These are phyloP conservation scores for Phalaenopsis equestris DNA, from an alignment of 106 monocot species.

Conservation along the genomic window DNA sequence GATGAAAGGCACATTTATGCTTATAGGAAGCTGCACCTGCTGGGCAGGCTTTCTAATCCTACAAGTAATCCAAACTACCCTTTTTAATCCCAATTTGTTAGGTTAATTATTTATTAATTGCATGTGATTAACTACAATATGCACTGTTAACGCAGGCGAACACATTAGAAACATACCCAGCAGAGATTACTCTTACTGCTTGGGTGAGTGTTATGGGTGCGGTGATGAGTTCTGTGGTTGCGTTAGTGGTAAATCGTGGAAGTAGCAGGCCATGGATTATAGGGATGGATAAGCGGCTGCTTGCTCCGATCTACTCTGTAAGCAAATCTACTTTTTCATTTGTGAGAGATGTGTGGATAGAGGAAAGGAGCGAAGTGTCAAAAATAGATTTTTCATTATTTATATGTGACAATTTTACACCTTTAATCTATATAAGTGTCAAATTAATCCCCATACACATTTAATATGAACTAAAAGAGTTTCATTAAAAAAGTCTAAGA, in stretches of 20 bases:
- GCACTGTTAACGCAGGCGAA: slow-evolving; percentile 8
- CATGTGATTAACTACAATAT: neutral
- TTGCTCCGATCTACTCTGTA: slow-evolving; percentile 15
- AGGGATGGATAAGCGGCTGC: slow-evolving; percentile 16
- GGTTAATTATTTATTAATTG: neutral
- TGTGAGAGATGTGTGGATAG: neutral
- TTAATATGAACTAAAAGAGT: too few species aligned
- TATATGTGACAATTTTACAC: too few species aligned
- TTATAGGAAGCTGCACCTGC: slow-evolving; percentile 31
- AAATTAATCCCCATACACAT: too few species aligned
- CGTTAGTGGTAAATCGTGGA: slow-evolving; percentile 10
- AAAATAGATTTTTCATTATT: too few species aligned
- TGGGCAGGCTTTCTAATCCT: slow-evolving; percentile 67
- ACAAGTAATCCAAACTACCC: slow-evolving; percentile 21
- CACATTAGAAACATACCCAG: slow-evolving; percentile 14
- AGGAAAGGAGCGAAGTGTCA: too few species aligned
- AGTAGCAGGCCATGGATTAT: slow-evolving; percentile 7
- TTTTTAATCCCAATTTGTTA: neutral
- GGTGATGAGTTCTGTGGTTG: slow-evolving; percentile 5
- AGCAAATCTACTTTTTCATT: neutral
- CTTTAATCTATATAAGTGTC: too few species aligned
- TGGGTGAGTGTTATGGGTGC: slow-evolving; percentile 16
- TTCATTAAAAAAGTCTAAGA: too few species aligned
- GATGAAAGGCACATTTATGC: slow-evolving; percentile 12
- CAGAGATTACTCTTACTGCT: slow-evolving; percentile 10